These are phyloP conservation scores for Pachysolen tannophilus DNA, from an alignment of 805 yeast species.

Conservation along the genomic window DNA sequence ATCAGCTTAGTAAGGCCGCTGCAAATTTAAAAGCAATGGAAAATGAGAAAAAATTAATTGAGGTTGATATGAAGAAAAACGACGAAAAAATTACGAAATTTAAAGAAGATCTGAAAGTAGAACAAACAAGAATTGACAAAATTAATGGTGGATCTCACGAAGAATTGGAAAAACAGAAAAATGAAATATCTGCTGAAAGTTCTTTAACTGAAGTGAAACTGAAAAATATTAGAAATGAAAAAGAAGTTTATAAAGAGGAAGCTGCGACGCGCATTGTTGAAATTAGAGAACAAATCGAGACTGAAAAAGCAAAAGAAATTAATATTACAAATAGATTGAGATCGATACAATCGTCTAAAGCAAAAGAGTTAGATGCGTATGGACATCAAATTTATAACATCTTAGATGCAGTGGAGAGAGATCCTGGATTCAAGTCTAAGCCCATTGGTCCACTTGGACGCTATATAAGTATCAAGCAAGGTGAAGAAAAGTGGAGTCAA, in stretches of 20 bases:
- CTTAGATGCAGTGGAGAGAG: constrained; percentile 31
- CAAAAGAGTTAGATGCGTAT: constrained; percentile 37
- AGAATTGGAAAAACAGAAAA: constrained; percentile 16
- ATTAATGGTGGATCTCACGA: constrained; percentile 37
- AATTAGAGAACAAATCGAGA: constrained; percentile 19
- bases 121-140: constrained; percentile 30
- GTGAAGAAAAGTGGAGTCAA: constrained; percentile 47
- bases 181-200: constrained; percentile 8
- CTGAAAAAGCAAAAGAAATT: constrained; percentile 17
- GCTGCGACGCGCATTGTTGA: constrained; percentile 12
- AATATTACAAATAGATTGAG: constrained; percentile 7
- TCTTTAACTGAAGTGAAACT: constrained; percentile 15
- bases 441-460: constrained; percentile 84
- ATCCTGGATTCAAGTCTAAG: constrained; percentile 29
- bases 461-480: constrained; percentile 46
- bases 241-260: constrained; percentile 11
- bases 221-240: constrained; percentile 17
- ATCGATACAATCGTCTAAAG: constrained; percentile 15
- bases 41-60: constrained; percentile 13
- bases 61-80: constrained; percentile 12
- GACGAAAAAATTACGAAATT: constrained; percentile 20
- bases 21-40: constrained; percentile 6
- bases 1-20: constrained; percentile 2
- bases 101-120: constrained; percentile 20
- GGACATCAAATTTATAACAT: constrained; percentile 36